These are phyloP conservation scores for Kwoniella sp. DNA, from an alignment of 768 basidiomycete species.

Conservation along the genomic window DNA sequence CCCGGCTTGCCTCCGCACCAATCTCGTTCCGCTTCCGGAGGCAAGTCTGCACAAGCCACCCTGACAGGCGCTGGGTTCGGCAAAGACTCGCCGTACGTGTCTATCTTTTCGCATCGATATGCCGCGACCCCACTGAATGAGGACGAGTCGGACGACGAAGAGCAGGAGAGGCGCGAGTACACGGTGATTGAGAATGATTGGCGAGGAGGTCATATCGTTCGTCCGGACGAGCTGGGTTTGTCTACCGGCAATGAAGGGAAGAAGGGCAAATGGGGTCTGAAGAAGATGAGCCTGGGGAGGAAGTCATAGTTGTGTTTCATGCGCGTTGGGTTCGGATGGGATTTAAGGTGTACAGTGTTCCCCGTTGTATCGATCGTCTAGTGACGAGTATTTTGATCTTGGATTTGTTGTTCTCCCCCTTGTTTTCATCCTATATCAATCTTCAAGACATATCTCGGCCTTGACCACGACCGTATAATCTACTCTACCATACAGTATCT, in stretches of 20 bases:
- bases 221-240: constrained; percentile 14
- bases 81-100: constrained; percentile 33
- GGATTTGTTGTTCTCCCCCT: too few species aligned
- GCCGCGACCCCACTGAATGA: constrained; percentile 39
- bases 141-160: constrained; percentile 47
- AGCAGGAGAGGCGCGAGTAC: constrained; percentile 27
- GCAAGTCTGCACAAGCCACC: not conserved
- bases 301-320: constrained; percentile 4
- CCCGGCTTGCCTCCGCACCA: not conserved
- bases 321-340: not conserved
- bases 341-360: too few species aligned
- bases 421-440: too few species aligned
- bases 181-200: constrained; percentile 52
- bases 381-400: too few species aligned
- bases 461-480: too few species aligned
- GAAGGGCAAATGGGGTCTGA: constrained; percentile 26
- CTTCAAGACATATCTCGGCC: too few species aligned
- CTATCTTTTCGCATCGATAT: constrained; percentile 41
- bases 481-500: too few species aligned
- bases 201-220: constrained; percentile 36
- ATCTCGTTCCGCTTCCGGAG: not conserved
- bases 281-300: constrained; percentile 15
- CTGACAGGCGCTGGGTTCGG: not conserved
- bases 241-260: not conserved
- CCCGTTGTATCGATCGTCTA: not conserved